These are phyloP conservation scores for Suillus placidus DNA, from an alignment of 768 basidiomycete species.

Conservation along the genomic window DNA sequence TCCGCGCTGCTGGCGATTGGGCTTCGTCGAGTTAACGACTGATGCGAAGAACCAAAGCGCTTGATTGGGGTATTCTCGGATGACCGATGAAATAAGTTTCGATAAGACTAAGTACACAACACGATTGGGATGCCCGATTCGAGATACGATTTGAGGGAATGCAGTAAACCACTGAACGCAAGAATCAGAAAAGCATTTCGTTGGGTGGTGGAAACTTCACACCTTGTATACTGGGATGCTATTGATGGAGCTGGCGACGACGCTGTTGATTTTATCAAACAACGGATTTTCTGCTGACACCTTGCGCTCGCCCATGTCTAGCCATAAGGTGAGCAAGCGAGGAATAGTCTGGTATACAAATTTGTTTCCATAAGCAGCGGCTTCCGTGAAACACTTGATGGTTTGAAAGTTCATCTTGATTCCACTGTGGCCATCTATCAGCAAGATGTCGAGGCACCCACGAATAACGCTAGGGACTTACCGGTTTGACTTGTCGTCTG, in stretches of 20 bases:
- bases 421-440: constrained; percentile 43
- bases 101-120: constrained; percentile 63
- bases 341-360: constrained; percentile 96
- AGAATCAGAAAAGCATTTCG: constrained; percentile 10
- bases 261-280: constrained; percentile 59
- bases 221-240: constrained; percentile 83
- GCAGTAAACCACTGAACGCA: constrained; percentile 85
- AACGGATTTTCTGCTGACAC: constrained; percentile 33
- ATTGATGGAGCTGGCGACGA: constrained; percentile 56
- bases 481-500: constrained; percentile 56
- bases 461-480: constrained; percentile 21
- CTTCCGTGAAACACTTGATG: constrained; percentile 65
- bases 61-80: constrained; percentile 87
- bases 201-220: constrained; percentile 13
- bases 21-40: constrained; percentile 81
- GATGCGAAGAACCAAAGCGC: constrained; percentile 91
- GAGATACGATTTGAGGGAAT: constrained; percentile 95
- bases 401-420: constrained; percentile 67
- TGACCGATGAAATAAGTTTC: constrained; percentile 68
- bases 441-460: neutral
- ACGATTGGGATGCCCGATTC: constrained; percentile 75
- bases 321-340: constrained; percentile 90
- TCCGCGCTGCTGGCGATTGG: constrained; percentile 62
- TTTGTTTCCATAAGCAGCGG: constrained; percentile 85
- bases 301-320: constrained; percentile 77